Evolutionary conservation across 768 basidiomycete species (phyloP), one percentile per base, ranked within the genome.

Genomic region (Boletellus sp.): DNA sequence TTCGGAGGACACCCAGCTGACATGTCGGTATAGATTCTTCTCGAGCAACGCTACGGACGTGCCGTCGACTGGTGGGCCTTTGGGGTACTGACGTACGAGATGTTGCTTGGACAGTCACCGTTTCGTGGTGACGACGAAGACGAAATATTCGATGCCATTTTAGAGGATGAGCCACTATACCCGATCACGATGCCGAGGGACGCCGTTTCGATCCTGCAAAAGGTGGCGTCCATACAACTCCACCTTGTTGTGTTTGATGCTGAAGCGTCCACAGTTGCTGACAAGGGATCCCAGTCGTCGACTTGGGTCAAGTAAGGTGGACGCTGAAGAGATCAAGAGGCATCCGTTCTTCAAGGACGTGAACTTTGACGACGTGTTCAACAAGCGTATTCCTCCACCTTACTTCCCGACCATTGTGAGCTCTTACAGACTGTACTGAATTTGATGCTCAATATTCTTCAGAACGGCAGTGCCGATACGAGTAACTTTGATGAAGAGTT

Each of bases 61-160:
- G 95, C 96, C 11, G 96, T 99, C 36, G 96, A 99, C 66, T 99
- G 96, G 96, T 99, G 96, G 96, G 96, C 96, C 12, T 98, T 98
- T 67, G 96, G 96, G 56, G 96, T 99, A 4, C 72, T 99, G 60
- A 97, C 89, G 22, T 99, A 99, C 66, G 96, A 99, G 72, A 99
- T 99, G 96, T 72, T 99, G 47, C 78, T 98, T 22, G 96, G 96
- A 40, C 96, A 98, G 72, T 98, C 96, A 5, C 96, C 96, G 3
- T 99, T 99, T 86, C 86, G 94, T 39, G 96, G 96, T 50, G 96
- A 99, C 60, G 96, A 98, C 58, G 96, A 98, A 68, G 96, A 99
- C 64, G 96, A 99, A 76, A 98, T 99, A 52, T 99, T 98, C 67
- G 96, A 99, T 68, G 96, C 96, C 35, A 98, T 99, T 59, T 72